phyloP scores from a whole-genome alignment of 2,329 filamentous ascomycete species.

The Fusarium globosum region DNA sequence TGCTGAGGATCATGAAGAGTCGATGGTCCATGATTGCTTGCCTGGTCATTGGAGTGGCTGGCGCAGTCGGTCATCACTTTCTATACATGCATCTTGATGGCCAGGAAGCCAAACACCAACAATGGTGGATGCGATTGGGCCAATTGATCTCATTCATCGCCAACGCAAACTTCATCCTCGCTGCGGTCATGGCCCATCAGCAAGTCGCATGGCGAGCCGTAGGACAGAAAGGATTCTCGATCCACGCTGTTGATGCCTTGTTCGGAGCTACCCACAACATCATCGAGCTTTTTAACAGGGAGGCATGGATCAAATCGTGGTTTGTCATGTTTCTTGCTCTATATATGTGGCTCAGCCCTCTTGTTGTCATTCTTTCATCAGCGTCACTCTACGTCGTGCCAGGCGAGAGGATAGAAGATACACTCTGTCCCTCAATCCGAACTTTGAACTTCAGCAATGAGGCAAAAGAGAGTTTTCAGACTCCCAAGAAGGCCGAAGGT shows the following conservation, averaged over 20 bases:
- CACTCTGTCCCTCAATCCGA: conserved; percentile 26
- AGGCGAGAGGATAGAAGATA: not conserved
- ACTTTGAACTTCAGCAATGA: conserved; percentile 40
- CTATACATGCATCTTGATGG: conserved; percentile 17
- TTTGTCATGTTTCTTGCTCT: conserved; percentile 39
- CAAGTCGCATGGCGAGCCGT: conserved; percentile 30
- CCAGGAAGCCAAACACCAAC: conserved; percentile 15
- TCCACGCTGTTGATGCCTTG: conserved; percentile 29
- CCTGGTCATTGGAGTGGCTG: conserved; percentile 6
- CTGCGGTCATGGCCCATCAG: conserved; percentile 23
- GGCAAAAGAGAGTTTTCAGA: conserved; percentile 14
- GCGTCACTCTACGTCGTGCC: conserved; percentile 27
- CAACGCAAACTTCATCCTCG: conserved; percentile 27
- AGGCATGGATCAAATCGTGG: conserved; percentile 38
- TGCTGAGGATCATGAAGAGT: conserved; percentile 16
- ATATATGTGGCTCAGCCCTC: conserved; percentile 35
- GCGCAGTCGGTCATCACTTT: conserved; percentile 12
- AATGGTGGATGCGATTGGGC: conserved; percentile 26
- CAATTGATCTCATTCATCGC: conserved; percentile 24
- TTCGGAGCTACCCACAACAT: conserved; percentile 32
- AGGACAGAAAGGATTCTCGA: conserved; percentile 9
- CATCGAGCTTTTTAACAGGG: conserved; percentile 27
- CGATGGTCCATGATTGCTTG: conserved; percentile 30
- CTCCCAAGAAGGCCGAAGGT: not conserved
- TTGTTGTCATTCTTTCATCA: conserved; percentile 36